Conservation (phyloP, 768 basidiomycete species). For the Naganishia vishniacii region DNA sequence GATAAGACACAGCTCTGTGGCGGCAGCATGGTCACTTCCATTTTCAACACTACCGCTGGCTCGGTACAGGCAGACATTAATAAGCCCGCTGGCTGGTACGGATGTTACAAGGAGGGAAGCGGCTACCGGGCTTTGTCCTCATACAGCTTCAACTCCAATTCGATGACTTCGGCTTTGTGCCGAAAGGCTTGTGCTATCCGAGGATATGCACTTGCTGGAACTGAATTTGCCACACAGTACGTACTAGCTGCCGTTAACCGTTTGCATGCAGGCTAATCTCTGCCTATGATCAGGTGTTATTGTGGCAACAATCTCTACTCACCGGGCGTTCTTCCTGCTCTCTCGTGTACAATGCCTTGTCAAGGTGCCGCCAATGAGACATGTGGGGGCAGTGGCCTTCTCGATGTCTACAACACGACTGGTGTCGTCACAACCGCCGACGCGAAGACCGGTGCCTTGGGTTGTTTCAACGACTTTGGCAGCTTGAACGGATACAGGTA, state of each 20-base stretch:
- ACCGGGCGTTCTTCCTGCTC: constrained; percentile 18
- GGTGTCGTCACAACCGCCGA: constrained; percentile 21
- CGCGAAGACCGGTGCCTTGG: constrained; percentile 16
- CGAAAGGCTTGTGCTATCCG: constrained; percentile 9
- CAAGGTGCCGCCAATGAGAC: constrained; percentile 29
- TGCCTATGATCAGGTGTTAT: constrained; percentile 29
- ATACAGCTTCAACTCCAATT: constrained; percentile 34
- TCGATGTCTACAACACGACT: constrained; percentile 35
- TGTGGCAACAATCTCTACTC: constrained; percentile 30
- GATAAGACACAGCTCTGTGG: constrained; percentile 33
- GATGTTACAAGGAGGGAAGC: constrained; percentile 30
- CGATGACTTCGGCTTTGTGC: constrained; percentile 29
- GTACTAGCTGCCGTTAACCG: not conserved
- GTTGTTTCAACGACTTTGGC: constrained; percentile 1
- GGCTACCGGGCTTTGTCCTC: constrained; percentile 27
- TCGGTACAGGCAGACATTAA: not conserved
- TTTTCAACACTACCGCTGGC: constrained; percentile 35
- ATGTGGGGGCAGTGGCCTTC: constrained; percentile 28
- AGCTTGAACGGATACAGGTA: constrained; percentile 25
- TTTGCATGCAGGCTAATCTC: not conserved
- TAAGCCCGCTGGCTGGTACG: constrained; percentile 22
- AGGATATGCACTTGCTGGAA: constrained; percentile 27
- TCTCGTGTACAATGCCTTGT: constrained; percentile 26
- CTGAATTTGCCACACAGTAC: constrained; percentile 25
- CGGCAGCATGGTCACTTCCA: constrained; percentile 24